Conservation (phyloP, 1,139 yeast genomes). For the Blastobotrys ciferrii region DNA sequence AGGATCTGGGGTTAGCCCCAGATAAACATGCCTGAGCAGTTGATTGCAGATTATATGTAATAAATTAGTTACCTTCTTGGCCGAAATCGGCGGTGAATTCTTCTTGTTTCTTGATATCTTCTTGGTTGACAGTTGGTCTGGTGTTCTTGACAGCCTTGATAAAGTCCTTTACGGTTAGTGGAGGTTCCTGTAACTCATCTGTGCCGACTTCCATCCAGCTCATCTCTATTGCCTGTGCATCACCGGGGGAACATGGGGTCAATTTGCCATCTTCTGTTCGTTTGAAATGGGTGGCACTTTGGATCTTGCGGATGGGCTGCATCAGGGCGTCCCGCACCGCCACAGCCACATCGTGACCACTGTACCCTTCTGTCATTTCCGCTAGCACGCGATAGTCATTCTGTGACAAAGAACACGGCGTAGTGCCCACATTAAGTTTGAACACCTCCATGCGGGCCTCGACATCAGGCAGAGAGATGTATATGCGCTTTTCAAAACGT, state of each 20-base stretch:
- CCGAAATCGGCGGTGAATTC: constrained; percentile 94
- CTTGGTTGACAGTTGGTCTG: constrained; percentile 89
- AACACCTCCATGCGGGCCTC: constrained; percentile 93
- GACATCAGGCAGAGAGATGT: constrained; percentile 89
- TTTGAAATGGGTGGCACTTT: constrained; percentile 88
- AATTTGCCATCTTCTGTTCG: constrained; percentile 44
- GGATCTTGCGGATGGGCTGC: constrained; percentile 97
- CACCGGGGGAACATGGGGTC: constrained; percentile 98
- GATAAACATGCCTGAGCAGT: too few relatives aligned
- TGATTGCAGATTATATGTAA: too few relatives aligned
- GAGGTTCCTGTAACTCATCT: constrained; percentile 88
- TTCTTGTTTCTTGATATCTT: constrained; percentile 77
- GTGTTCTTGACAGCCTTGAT: constrained; percentile 87
- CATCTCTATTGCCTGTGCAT: constrained; percentile 78
- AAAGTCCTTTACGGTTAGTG: constrained; percentile 85
- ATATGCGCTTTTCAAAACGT: constrained; percentile 91
- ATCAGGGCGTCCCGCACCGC: constrained; percentile 95
- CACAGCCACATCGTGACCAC: constrained; percentile 96
- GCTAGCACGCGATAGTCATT: constrained; percentile 79
- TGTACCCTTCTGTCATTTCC: constrained; percentile 94
- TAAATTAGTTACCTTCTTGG: constrained; percentile 77
- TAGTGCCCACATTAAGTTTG: constrained; percentile 86
- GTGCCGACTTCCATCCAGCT: constrained; percentile 91
- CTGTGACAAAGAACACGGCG: constrained; percentile 74
- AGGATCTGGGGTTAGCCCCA: too few relatives aligned